Conservation (phyloP, 495 filamentous ascomycete genomes). For the Chlorociboria aeruginascens region DNA sequence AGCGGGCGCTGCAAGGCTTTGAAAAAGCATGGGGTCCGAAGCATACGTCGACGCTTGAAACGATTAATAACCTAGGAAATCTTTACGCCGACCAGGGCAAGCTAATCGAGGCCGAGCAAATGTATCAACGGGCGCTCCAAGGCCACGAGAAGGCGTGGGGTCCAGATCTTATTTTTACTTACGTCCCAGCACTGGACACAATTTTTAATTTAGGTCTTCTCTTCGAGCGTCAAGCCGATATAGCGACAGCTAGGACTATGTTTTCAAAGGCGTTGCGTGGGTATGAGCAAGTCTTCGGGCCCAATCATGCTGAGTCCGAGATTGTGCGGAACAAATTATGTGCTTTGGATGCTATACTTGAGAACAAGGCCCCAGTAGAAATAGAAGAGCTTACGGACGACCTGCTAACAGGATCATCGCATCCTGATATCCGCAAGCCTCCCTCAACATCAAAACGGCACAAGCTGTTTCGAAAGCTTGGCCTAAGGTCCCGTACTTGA, state of each 20-base stretch:
- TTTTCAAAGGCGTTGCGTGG: constrained; percentile 5
- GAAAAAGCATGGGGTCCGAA: constrained; percentile 27
- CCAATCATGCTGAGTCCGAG: constrained; percentile 2
- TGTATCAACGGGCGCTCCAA: constrained; percentile 27
- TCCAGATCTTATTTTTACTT: constrained; percentile 4
- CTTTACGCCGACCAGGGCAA: constrained; percentile 21
- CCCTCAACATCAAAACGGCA: background rate
- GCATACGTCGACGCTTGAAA: constrained; percentile 27
- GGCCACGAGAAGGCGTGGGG: constrained; percentile 26
- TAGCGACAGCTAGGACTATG: background rate
- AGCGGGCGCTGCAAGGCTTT: constrained; percentile 23
- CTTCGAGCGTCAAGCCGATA: background rate
- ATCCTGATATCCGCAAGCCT: background rate
- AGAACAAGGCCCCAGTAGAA: background rate
- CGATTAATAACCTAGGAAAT: constrained; percentile 19
- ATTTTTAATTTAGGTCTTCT: background rate
- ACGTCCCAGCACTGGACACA: constrained; percentile 8
- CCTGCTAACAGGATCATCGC: background rate
- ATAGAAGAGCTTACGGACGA: background rate
- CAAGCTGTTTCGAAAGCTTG: constrained; percentile 3
- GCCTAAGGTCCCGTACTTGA: background rate
- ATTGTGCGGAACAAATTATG: constrained; percentile 2
- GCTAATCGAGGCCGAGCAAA: constrained; percentile 22
- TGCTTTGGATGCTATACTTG: background rate
- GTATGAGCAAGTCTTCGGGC: constrained; percentile 4